Evolutionary conservation across 345 rosid genomes (phyloP).

Genomic region (Eutrema japonicum): DNA sequence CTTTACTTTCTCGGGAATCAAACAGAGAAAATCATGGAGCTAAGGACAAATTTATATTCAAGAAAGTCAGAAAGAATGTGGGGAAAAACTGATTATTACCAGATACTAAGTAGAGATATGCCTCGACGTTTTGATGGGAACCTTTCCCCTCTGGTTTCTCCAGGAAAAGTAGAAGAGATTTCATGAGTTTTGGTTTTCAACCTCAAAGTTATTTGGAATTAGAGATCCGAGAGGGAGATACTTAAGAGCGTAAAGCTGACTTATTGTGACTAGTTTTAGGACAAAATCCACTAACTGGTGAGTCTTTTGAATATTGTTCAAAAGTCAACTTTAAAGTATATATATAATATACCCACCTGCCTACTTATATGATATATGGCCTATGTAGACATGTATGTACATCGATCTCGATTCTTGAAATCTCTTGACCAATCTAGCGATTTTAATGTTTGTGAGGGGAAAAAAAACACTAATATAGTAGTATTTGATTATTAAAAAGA

Average conservation of each 20-base stretch:
- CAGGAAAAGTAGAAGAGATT: conserved; percentile 15
- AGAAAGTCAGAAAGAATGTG: background rate
- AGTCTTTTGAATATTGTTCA: too few relatives aligned
- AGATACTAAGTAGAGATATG: conserved; percentile 16
- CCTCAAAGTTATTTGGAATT: conserved; percentile 18
- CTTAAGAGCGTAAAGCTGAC: conserved; percentile 40
- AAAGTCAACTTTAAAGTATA: too few relatives aligned
- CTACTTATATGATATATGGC: too few relatives aligned
- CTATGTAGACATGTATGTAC: too few relatives aligned
- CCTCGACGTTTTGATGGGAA: conserved; percentile 32
- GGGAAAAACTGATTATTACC: conserved; percentile 25
- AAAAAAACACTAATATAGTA: background rate
- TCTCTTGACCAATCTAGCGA: background rate
- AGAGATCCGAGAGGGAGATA: conserved; percentile 45
- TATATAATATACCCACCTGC: too few relatives aligned
- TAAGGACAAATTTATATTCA: background rate
- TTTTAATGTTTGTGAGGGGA: background rate
- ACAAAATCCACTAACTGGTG: conserved; percentile 35
- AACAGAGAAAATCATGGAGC: background rate
- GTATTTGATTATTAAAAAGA: background rate
- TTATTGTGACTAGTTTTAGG: conserved; percentile 29
- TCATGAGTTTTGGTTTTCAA: conserved; percentile 33
- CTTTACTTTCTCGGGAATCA: background rate
- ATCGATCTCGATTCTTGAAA: background rate
- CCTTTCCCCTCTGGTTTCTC: conserved; percentile 34